Conservation (phyloP, 495 filamentous ascomycete genomes). For the Neurospora sp. region DNA sequence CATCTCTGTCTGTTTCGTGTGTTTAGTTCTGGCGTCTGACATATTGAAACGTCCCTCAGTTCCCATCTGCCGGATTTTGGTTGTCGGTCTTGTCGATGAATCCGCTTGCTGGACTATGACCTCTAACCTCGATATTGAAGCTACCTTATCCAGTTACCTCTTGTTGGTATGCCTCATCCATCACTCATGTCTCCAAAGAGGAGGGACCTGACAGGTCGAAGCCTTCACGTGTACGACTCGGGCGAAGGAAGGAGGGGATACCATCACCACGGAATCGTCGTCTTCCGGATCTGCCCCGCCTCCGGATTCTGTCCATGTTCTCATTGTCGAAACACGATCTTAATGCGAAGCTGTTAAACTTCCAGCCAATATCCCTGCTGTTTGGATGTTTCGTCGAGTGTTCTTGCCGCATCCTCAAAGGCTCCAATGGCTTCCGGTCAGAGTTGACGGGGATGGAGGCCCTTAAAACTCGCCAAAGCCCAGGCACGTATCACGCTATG, state of each 20-base stretch:
- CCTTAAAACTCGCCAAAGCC: slow-evolving; percentile 33
- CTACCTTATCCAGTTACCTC: neutral
- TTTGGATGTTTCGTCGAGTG: neutral
- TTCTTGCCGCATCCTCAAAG: slow-evolving; percentile 6
- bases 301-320: neutral
- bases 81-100: neutral
- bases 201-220: neutral
- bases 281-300: neutral
- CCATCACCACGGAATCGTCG: neutral
- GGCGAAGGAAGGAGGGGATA: neutral
- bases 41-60: slow-evolving; percentile 27
- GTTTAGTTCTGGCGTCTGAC: slow-evolving; percentile 23
- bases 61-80: slow-evolving; percentile 12
- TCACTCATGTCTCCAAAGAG: neutral
- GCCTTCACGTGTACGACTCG: neutral
- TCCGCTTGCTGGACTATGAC: slow-evolving; percentile 1
- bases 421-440: slow-evolving; percentile 23
- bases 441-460: slow-evolving; percentile 10
- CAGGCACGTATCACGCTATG: slow-evolving; percentile 29
- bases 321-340: neutral
- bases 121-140: neutral
- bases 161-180: neutral
- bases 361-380: neutral
- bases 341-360: slow-evolving; percentile 10
- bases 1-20: slow-evolving; percentile 4